These are phyloP conservation scores for Pseudogymnoascus verrucosus DNA, from an alignment of 2,329 filamentous ascomycete species.

Conservation along the genomic window DNA sequence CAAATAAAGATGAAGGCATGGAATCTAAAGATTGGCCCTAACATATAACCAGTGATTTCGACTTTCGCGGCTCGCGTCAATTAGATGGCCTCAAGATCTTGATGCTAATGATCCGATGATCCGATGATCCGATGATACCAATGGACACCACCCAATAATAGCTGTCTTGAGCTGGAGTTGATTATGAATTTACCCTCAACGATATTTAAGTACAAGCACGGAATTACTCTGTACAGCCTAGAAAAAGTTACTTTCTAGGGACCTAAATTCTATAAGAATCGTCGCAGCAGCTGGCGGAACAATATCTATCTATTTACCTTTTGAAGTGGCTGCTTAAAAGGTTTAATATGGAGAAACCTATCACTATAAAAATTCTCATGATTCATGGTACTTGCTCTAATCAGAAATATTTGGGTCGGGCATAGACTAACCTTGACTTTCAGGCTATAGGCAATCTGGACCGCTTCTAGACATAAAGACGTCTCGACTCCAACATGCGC, in stretches of 20 bases:
- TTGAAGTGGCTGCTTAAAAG: not conserved
- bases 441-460: not conserved
- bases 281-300: not conserved
- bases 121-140: not conserved
- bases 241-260: not conserved
- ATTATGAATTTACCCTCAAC: not conserved
- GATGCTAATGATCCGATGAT: not conserved
- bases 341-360: not conserved
- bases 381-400: not conserved
- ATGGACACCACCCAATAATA: not conserved
- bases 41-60: not conserved
- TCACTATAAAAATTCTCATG: not conserved
- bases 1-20: not conserved
- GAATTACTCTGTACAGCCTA: not conserved
- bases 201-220: not conserved
- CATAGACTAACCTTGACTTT: not conserved
- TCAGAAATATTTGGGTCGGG: not conserved
- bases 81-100: not conserved
- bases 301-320: not conserved
- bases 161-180: not conserved
- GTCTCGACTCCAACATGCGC: not conserved
- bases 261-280: not conserved
- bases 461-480: not conserved
- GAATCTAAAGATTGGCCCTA: not conserved
- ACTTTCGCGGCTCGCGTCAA: not conserved